Percentiles rank a stretch among this genome's conserved stretches.
phyloP scores from a whole-genome alignment of 2,329 filamentous ascomycete genomes.

The Fusarium sp. region DNA sequence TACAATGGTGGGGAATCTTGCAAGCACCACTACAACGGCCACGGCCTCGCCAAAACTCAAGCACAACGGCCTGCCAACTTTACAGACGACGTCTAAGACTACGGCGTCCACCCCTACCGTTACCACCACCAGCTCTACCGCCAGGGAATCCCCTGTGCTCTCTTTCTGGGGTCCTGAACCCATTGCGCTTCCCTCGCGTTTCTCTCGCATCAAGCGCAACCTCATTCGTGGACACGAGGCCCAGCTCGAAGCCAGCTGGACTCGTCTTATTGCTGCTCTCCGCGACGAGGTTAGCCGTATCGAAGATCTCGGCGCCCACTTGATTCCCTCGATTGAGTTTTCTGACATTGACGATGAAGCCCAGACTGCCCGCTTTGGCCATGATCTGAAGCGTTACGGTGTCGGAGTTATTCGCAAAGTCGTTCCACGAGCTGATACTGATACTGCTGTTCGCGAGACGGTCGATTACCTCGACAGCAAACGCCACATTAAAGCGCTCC shows the following conservation, averaged over 20 bases:
- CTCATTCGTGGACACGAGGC: slow-evolving; percentile 67
- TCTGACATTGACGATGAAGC: slow-evolving; percentile 60
- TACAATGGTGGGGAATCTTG: slow-evolving; percentile 27
- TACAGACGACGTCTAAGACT: slow-evolving; percentile 19
- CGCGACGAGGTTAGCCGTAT: slow-evolving; percentile 65
- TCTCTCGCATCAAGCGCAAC: slow-evolving; percentile 66
- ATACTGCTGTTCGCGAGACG: slow-evolving; percentile 69
- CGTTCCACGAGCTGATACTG: slow-evolving; percentile 66
- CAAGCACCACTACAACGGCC: slow-evolving; percentile 30
- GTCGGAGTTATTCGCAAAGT: slow-evolving; percentile 75
- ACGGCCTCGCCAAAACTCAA: slow-evolving; percentile 32
- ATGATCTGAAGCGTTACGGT: slow-evolving; percentile 70
- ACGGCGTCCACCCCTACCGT: slow-evolving; percentile 20
- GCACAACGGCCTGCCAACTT: slow-evolving; percentile 14
- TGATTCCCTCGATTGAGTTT: slow-evolving; percentile 69
- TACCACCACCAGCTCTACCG: slow-evolving; percentile 28
- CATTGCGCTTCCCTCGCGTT: slow-evolving; percentile 69
- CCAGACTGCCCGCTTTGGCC: slow-evolving; percentile 66
- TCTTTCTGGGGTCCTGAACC: slow-evolving; percentile 69
- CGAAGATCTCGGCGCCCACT: slow-evolving; percentile 60
- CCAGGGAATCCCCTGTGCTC: slow-evolving; percentile 63
- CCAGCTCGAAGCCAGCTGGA: slow-evolving; percentile 66
- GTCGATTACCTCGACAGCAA: slow-evolving; percentile 62
- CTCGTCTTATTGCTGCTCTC: slow-evolving; percentile 63
- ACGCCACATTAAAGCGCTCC: slow-evolving; percentile 44